Conservation (phyloP, 176 grass and related monocot species). For the Poa annua region DNA sequence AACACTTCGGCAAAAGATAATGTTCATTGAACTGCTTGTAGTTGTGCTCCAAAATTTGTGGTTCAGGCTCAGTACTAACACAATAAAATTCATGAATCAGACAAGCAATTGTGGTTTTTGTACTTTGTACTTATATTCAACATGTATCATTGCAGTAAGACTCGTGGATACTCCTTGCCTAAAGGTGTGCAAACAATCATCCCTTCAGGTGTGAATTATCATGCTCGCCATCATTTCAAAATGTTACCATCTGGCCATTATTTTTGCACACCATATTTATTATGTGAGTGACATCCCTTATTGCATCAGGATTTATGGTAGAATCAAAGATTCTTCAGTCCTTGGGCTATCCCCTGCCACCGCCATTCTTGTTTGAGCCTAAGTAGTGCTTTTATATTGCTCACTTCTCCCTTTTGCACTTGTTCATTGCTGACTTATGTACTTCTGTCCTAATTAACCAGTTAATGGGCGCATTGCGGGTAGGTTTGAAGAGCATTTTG, state of each 20-base stretch:
- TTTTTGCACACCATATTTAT: neutral
- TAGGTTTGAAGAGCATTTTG: constrained; percentile 42
- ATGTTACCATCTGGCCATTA: neutral
- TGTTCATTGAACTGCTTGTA: too few species aligned
- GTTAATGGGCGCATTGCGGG: constrained; percentile 28
- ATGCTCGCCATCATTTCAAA: neutral
- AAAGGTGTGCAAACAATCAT: neutral
- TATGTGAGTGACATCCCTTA: neutral
- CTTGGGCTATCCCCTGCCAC: neutral
- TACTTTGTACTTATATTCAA: neutral
- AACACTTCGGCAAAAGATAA: too few species aligned
- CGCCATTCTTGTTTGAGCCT: neutral
- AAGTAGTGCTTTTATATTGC: neutral
- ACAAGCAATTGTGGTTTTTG: neutral
- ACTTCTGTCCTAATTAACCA: constrained; percentile 6
- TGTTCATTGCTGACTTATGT: constrained; percentile 20
- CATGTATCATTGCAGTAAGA: neutral
- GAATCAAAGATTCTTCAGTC: neutral
- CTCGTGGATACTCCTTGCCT: constrained; percentile 2
- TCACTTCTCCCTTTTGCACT: neutral
- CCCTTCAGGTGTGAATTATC: constrained; percentile 9
- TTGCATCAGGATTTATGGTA: constrained; percentile 27
- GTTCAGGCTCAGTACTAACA: neutral
- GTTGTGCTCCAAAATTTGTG: too few species aligned
- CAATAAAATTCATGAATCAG: neutral